Conservation (phyloP, 2,329 filamentous ascomycete genomes). For the Trichoderma polysporum region DNA sequence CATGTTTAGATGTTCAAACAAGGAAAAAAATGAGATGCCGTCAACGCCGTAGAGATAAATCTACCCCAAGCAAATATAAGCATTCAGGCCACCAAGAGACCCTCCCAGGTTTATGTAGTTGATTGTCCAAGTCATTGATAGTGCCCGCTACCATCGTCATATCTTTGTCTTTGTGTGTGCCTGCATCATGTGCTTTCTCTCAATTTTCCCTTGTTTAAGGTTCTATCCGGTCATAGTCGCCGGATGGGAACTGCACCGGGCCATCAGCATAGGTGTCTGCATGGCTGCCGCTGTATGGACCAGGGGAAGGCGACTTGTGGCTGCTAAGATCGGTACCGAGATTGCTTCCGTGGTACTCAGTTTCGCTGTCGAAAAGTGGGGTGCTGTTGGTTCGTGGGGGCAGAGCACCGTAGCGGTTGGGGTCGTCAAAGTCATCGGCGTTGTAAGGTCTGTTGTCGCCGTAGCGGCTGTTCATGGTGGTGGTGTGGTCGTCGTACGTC, state of each 20-base stretch:
- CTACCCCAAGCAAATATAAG: slow-evolving; percentile 20
- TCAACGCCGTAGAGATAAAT: slow-evolving; percentile 14
- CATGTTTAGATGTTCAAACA: slow-evolving; percentile 18
- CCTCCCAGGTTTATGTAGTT: slow-evolving; percentile 23
- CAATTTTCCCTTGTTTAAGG: not conserved
- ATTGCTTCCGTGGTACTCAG: slow-evolving; percentile 43
- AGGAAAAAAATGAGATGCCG: slow-evolving; percentile 16
- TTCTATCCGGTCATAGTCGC: slow-evolving; percentile 55
- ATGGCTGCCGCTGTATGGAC: slow-evolving; percentile 33
- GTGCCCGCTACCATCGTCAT: slow-evolving; percentile 15
- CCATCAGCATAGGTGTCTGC: slow-evolving; percentile 47
- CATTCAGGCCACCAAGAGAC: slow-evolving; percentile 8
- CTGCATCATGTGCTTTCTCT: not conserved
- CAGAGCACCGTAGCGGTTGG: slow-evolving; percentile 40
- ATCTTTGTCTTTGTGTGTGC: slow-evolving; percentile 2
- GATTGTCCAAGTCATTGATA: slow-evolving; percentile 18
- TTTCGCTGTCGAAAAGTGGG: slow-evolving; percentile 52
- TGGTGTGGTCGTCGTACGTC: slow-evolving; percentile 32
- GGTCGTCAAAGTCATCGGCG: slow-evolving; percentile 41
- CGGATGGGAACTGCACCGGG: slow-evolving; percentile 56
- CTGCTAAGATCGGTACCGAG: slow-evolving; percentile 16
- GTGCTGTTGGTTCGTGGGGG: slow-evolving; percentile 37
- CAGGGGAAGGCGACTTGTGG: slow-evolving; percentile 21
- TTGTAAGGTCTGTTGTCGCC: slow-evolving; percentile 40
- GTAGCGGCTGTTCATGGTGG: slow-evolving; percentile 33